Base-by-base conservation (phyloP, 441 rosid species). In the Macaranga tanarius region DNA sequence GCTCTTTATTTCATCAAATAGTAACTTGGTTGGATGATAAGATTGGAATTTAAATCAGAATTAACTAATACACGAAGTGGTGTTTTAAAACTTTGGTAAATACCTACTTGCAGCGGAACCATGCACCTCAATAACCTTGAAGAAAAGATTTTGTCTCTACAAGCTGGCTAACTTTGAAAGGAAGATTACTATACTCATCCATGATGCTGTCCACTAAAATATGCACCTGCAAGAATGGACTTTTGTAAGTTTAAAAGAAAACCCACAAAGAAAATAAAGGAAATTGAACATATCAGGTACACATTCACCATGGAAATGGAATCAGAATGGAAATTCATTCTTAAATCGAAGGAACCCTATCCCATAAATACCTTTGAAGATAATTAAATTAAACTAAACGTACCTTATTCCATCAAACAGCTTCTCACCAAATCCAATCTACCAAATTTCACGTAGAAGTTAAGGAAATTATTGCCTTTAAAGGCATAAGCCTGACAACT, bases 51-150 rank as follows among this genome's bases (percentile, higher is more conserved):
- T 0, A 7, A 70, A n/a, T n/a, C n/a, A n/a, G n/a, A n/a, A n/a
- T n/a, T 5, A 2, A 68, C 15, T 54, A 17, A 38, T 67, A 20
- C 17, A 26, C 38, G 10, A n/a, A 56, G 0, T 34, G 38, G 38
- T 34, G 38, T 13, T 9, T 42, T 51, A 34, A n/a, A 60, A 74
- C 56, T 38, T 23, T 17, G 38, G 26, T 38, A 28, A 23, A 65
- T 85, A 93, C 97, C 94, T 86, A 93, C 94, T 87, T 90, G 80
- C 98, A 89, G 38, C 86, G 88, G 66, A 92, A 92, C 97, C 97
- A 93, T 15, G 96, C 93, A 61, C 95, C 96, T 31, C 95, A 88
- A 69, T 42, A 93, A 51, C 97, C 95, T 0, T 0, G 0, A 22
- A 62, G 2, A 66, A 86, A 84, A 25, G 91, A 82, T 79, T 77